Percentiles rank a stretch among this genome's conserved stretches.
phyloP scores from a whole-genome alignment of 1,284 basidiomycete genomes.

The Microbotryum saponariae region DNA sequence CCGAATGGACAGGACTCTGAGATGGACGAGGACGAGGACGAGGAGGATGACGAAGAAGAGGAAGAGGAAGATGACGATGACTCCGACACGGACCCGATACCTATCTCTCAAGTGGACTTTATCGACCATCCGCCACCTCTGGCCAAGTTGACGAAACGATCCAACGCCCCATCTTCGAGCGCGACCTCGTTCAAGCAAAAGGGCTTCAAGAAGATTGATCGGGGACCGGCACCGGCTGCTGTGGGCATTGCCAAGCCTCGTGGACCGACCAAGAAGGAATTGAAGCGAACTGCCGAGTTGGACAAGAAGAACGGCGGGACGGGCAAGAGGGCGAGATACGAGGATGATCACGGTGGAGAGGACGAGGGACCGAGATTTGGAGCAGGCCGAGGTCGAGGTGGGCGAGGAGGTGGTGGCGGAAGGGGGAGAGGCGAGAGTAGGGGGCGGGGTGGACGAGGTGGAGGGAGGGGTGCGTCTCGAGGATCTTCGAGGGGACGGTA shows the following conservation, averaged over 20 bases:
- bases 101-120: slow-evolving; percentile 13
- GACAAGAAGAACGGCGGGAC: slow-evolving; percentile 18
- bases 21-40: slow-evolving; percentile 9
- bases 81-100: slow-evolving; percentile 23
- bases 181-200: slow-evolving; percentile 27
- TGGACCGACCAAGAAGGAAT: slow-evolving; percentile 21
- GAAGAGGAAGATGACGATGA: slow-evolving; percentile 19
- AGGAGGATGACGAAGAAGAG: slow-evolving; percentile 6
- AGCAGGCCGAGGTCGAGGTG: not conserved
- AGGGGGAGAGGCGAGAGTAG: not conserved
- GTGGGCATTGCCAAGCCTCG: slow-evolving; percentile 10
- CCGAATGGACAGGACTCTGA: not conserved
- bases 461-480: slow-evolving; percentile 1
- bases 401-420: slow-evolving; percentile 4
- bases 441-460: not conserved
- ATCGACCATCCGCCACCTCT: slow-evolving; percentile 1
- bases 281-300: slow-evolving; percentile 15
- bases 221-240: slow-evolving; percentile 12
- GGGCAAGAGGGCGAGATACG: not conserved
- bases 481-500: not conserved
- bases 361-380: slow-evolving; percentile 9
- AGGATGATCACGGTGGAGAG: slow-evolving; percentile 7
- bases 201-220: slow-evolving; percentile 21
- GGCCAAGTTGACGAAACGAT: too few species aligned
- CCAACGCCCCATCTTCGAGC: slow-evolving; percentile 7